Base-by-base conservation (phyloP, 306 rosid species). In the Canavalia gladiata region DNA sequence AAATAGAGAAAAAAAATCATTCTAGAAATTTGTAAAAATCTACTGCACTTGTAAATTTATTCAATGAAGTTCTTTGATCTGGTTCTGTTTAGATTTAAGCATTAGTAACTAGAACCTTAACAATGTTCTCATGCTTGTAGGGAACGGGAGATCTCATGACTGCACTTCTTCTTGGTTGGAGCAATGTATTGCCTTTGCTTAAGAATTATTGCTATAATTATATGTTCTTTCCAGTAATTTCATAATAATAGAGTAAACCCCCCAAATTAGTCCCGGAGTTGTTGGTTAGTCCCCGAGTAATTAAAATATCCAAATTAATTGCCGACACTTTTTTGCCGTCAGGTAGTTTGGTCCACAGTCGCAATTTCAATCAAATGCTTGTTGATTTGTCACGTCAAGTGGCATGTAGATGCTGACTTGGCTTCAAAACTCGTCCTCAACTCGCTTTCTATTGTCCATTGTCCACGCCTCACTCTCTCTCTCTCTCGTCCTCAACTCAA, bases 121-220 rank as follows among this genome's bases (percentile, higher is more conserved):
- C 28, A 6, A 33, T 85, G 50, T 60, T 63, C 59, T 67, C 82
- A 70, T 78, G 68, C 72, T 77, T 84, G 77, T 79, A 94, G 98
- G 97, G 98, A 81, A 94, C 98, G 0, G 98, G 98, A 77, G 98
- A 94, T 86, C 97, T 94, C 76, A 87, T 63, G 83, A 92, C 98
- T 75, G 95, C 98, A 9, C 97, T 94, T 79, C 89, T 94, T 54
- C 97, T 94, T 84, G 98, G 97, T 83, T 91, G 95, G 97, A 94
- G 95, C 87, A 94, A 94, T 89, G 98, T 94, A 94, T 83, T 71
- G 35, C 80, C 72, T 81, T 58, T 83, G 78, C 84, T 43, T 41
- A 46, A 4, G 67, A 69, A 37, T 59, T 82, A 35, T 50, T 31
- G 66, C 76, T 63, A 67, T 57, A 76, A 28, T 35, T 33, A 12